phyloP scores from a whole-genome alignment of 1,139 yeast species.

The Pichia sp. region DNA sequence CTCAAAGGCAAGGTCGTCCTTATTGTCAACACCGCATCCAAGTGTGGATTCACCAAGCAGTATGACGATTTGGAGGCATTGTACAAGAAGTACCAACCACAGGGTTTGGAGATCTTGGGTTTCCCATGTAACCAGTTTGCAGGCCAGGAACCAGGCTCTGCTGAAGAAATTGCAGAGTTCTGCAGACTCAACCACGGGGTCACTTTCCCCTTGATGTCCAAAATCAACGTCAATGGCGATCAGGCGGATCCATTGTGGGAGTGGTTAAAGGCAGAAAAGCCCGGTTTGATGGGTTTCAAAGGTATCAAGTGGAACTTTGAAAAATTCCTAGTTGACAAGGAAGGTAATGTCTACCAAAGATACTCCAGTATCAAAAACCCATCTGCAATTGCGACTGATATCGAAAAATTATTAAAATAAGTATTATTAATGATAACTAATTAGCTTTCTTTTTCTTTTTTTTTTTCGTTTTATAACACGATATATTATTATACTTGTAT shows the following conservation, averaged over 20 bases:
- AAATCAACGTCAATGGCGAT: slow-evolving; percentile 84
- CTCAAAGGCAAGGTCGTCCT: slow-evolving; percentile 86
- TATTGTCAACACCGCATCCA: slow-evolving; percentile 87
- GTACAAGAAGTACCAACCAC: slow-evolving; percentile 67
- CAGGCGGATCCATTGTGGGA: slow-evolving; percentile 74
- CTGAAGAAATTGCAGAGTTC: slow-evolving; percentile 55
- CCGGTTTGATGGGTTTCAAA: slow-evolving; percentile 66
- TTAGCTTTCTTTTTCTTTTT: slow-evolving; percentile 93
- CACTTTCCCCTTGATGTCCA: slow-evolving; percentile 79
- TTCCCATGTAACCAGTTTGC: slow-evolving; percentile 95
- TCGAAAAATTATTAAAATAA: slow-evolving; percentile 22
- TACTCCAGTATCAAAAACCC: slow-evolving; percentile 70
- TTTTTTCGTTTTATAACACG: slow-evolving; percentile 28
- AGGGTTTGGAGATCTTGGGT: slow-evolving; percentile 75
- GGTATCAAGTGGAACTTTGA: slow-evolving; percentile 96
- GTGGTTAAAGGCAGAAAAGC: slow-evolving; percentile 58
- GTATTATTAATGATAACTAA: too few relatives aligned
- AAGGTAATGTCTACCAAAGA: slow-evolving; percentile 69
- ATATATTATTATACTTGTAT: neutral
- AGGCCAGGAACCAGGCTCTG: slow-evolving; percentile 76
- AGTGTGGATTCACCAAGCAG: slow-evolving; percentile 84
- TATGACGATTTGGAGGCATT: slow-evolving; percentile 79
- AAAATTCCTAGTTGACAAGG: slow-evolving; percentile 68
- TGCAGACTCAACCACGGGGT: slow-evolving; percentile 72
- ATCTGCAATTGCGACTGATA: slow-evolving; percentile 24